Conservation (phyloP, 2,329 filamentous ascomycete genomes). For the Penicillium sp. region DNA sequence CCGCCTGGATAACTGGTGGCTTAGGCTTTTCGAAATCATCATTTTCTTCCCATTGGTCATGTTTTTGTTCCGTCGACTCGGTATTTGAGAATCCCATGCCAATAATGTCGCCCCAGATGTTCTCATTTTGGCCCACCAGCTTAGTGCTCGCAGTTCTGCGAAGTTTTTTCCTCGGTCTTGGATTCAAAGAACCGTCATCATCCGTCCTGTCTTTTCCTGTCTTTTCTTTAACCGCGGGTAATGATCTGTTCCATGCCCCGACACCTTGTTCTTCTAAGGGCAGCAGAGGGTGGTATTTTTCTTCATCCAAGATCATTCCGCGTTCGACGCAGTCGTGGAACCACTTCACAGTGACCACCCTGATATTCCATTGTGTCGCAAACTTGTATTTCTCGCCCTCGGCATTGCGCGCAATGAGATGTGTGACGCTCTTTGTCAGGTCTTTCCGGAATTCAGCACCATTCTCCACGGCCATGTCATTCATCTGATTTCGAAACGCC, state of each 20-base stretch:
- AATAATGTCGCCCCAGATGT: constrained; percentile 90
- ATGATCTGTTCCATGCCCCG: constrained; percentile 71
- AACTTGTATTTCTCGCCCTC: constrained; percentile 89
- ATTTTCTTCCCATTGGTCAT: constrained; percentile 25
- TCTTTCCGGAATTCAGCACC: constrained; percentile 88
- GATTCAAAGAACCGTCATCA: constrained; percentile 54
- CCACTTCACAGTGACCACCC: constrained; percentile 83
- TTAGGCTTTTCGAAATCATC: constrained; percentile 18
- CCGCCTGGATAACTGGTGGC: constrained; percentile 34
- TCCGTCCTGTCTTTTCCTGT: constrained; percentile 33
- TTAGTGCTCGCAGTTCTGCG: constrained; percentile 86
- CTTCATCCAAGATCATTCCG: constrained; percentile 89
- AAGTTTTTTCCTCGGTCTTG: constrained; percentile 73
- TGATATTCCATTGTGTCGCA: constrained; percentile 80
- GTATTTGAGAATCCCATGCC: constrained; percentile 47
- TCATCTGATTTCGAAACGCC: constrained; percentile 70
- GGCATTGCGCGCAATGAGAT: constrained; percentile 79
- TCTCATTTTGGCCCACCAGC: constrained; percentile 76
- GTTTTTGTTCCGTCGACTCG: constrained; percentile 29
- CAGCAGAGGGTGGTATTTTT: constrained; percentile 77
- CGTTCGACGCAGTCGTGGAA: constrained; percentile 79
- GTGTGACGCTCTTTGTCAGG: constrained; percentile 81
- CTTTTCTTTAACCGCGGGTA: constrained; percentile 20
- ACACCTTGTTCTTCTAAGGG: constrained; percentile 72
- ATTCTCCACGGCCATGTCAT: constrained; percentile 67